Evolutionary conservation across 345 rosid genomes (phyloP).

Genomic region (Pistacia atlantica): DNA sequence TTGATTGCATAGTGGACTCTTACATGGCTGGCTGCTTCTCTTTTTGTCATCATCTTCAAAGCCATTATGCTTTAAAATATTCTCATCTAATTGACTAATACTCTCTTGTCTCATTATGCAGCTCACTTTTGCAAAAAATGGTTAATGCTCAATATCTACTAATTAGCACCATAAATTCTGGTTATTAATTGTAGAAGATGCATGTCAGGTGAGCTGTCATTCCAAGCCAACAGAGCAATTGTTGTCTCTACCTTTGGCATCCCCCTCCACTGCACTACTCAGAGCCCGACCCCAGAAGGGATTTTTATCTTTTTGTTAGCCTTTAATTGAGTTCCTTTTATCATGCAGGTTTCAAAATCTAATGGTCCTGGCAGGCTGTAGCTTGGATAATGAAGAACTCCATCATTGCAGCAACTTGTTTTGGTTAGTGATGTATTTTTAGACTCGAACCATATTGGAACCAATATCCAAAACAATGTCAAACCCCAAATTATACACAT

Average conservation of each 20-base stretch:
- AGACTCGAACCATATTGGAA: not conserved
- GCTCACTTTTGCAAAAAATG: not conserved
- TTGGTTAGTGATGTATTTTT: not conserved
- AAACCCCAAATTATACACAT: slow-evolving; percentile 3
- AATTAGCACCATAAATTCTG: not conserved
- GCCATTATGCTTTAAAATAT: slow-evolving; percentile 26
- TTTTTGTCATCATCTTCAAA: slow-evolving; percentile 33
- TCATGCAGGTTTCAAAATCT: not conserved
- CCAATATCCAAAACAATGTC: slow-evolving; percentile 1
- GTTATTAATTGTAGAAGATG: not conserved
- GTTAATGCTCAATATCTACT: not conserved
- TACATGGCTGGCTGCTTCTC: not conserved
- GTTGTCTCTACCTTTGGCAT: slow-evolving; percentile 24
- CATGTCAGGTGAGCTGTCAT: slow-evolving; percentile 24
- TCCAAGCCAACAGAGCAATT: slow-evolving; percentile 14
- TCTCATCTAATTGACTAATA: slow-evolving; percentile 25
- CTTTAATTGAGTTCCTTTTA: not conserved
- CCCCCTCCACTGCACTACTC: not conserved
- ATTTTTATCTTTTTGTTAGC: not conserved
- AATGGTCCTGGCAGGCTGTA: no score
- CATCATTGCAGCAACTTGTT: not conserved
- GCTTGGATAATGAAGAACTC: no score
- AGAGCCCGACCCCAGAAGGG: no score
- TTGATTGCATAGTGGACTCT: not conserved
- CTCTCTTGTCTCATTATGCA: slow-evolving; percentile 28